A percentile compares a stretch with the other conserved stretches of the same genome.
Evolutionary conservation across 192 early-diverging fungal species (phyloP).

Genomic region (Podila clonocystis): DNA sequence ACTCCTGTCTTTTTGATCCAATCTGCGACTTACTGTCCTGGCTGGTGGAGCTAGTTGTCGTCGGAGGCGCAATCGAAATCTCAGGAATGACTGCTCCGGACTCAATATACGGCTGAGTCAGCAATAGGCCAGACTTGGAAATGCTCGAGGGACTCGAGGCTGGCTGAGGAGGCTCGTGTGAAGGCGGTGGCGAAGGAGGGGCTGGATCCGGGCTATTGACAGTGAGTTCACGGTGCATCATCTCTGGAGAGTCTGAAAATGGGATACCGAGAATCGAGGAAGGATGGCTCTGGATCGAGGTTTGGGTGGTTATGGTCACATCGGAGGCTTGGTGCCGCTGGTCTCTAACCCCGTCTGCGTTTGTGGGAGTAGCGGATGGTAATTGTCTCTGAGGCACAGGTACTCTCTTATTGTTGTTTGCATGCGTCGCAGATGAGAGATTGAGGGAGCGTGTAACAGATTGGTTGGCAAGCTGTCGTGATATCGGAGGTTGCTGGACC

Average conservation of each 20-base stretch:
- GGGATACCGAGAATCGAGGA: conserved; percentile 15
- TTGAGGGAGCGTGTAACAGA: not conserved
- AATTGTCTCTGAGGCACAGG: no score
- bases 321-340: not conserved
- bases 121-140: not conserved
- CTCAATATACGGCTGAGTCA: not conserved
- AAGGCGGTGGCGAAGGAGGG: not conserved
- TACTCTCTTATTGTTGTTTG: no score
- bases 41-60: not conserved
- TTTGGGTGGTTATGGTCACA: not conserved
- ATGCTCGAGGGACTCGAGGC: not conserved
- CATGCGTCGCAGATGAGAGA: no score
- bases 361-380: not conserved
- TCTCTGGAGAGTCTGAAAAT: conserved; percentile 18
- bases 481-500: not conserved
- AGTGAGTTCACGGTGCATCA: conserved; percentile 2
- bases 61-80: conserved; percentile 15
- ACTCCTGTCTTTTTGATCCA: not conserved
- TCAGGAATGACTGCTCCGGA: not conserved
- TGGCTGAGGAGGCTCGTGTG: not conserved
- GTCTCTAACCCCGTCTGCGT: not conserved
- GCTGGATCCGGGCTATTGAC: not conserved
- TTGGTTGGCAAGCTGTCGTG: not conserved
- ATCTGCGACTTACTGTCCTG: not conserved
- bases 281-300: conserved; percentile 25